Conservation (phyloP, 352 stramenopile species). For the Thalassiosira livingstoniorum region DNA sequence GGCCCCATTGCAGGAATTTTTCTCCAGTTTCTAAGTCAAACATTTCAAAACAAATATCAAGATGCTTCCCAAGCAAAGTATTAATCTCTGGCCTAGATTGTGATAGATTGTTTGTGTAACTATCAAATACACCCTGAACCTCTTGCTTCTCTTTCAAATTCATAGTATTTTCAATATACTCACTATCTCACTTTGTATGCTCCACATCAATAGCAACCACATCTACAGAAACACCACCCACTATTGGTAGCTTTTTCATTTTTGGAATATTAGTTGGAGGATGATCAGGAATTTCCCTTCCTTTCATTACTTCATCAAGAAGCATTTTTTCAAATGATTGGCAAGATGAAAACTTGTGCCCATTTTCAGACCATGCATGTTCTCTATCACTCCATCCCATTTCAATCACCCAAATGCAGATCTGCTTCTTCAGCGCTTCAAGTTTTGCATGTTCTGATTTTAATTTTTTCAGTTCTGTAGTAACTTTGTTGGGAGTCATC, state of each 20-base stretch:
- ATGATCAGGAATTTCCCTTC: background rate
- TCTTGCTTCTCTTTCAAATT: background rate
- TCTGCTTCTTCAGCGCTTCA: slow-evolving; percentile 17
- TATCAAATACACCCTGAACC: background rate
- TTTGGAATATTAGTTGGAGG: background rate
- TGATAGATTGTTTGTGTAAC: background rate
- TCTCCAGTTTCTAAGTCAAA: background rate
- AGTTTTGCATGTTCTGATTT: slow-evolving; percentile 1
- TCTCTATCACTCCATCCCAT: background rate
- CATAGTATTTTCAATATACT: background rate
- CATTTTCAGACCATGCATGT: background rate
- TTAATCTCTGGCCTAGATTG: background rate
- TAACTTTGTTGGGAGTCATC: background rate
- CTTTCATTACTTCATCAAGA: background rate
- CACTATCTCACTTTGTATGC: background rate
- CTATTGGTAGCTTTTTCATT: too few relatives aligned
- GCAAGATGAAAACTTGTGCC: background rate
- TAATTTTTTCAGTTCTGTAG: background rate
- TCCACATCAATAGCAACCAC: background rate
- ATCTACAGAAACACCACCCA: background rate
- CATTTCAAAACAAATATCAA: background rate
- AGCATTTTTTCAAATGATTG: background rate
- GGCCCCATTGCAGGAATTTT: background rate
- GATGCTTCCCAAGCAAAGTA: background rate
- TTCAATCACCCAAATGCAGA: slow-evolving; percentile 4